phyloP scores from a whole-genome alignment of 306 rosid genomes.

The Parietaria judaica region DNA sequence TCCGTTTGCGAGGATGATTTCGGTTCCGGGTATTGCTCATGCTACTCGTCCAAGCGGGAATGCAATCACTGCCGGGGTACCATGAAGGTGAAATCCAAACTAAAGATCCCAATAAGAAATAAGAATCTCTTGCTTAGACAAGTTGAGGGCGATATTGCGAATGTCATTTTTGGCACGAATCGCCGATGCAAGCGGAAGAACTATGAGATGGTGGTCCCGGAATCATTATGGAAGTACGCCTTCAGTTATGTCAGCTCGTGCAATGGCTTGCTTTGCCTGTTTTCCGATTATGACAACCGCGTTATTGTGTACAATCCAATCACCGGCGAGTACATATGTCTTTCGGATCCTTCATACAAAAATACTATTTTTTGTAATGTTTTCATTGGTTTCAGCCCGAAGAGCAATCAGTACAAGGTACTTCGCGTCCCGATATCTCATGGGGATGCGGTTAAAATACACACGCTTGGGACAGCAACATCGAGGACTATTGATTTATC shows the following conservation, averaged over 20 bases:
- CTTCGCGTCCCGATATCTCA: background rate
- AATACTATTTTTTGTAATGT: too few species aligned
- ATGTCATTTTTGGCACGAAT: background rate
- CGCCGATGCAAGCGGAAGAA: too few species aligned
- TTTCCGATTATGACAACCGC: too few species aligned
- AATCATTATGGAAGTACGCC: too few species aligned
- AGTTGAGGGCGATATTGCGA: background rate
- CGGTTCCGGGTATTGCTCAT: too few species aligned
- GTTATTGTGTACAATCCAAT: background rate
- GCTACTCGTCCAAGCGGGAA: too few species aligned
- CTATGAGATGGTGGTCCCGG: too few species aligned
- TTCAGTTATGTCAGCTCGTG: background rate
- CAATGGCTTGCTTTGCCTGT: slow-evolving; percentile 10
- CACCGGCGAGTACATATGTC: slow-evolving; percentile 2
- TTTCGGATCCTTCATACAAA: background rate
- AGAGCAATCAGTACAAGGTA: slow-evolving; percentile 10
- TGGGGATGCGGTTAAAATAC: background rate
- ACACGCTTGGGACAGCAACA: slow-evolving; percentile 11
- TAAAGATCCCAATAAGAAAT: slow-evolving; percentile 23
- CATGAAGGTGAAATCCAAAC: too few species aligned
- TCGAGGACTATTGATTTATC: background rate
- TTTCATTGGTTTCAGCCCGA: slow-evolving; percentile 3
- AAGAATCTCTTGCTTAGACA: background rate
- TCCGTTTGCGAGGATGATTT: too few species aligned
- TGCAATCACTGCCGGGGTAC: too few species aligned